phyloP scores from a whole-genome alignment of 495 filamentous ascomycete genomes.

The Penicillium arizonense region DNA sequence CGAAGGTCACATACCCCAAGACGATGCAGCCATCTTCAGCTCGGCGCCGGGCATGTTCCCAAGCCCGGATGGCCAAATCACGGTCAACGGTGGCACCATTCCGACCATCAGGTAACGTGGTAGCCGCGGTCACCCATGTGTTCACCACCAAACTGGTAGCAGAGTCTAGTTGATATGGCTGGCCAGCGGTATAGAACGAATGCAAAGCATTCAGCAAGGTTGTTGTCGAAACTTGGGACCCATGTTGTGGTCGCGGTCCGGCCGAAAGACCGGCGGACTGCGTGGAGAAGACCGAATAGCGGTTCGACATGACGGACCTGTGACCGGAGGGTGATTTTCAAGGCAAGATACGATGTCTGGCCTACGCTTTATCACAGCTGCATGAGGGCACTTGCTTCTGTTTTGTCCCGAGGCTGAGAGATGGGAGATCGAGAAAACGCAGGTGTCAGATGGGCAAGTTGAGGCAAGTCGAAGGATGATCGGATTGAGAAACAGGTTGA shows the following conservation, averaged over 20 bases:
- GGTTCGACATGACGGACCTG: constrained; percentile 62
- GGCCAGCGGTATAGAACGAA: constrained; percentile 77
- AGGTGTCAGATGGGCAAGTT: constrained; percentile 11
- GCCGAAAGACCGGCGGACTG: constrained; percentile 58
- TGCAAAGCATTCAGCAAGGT: constrained; percentile 90
- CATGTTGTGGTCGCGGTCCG: constrained; percentile 61
- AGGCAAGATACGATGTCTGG: constrained; percentile 7
- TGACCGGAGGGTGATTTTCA: neutral
- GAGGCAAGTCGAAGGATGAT: neutral
- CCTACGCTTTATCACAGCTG: constrained; percentile 4
- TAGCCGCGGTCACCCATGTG: constrained; percentile 82
- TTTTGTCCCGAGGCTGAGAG: constrained; percentile 3
- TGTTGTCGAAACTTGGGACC: constrained; percentile 84
- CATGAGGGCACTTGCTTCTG: constrained; percentile 9
- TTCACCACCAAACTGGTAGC: constrained; percentile 92
- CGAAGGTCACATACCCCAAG: constrained; percentile 60
- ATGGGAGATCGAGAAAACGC: neutral
- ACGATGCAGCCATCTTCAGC: constrained; percentile 96
- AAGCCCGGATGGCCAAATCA: constrained; percentile 76
- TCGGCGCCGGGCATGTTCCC: constrained; percentile 94
- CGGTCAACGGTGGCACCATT: constrained; percentile 76
- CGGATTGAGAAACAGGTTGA: constrained; percentile 12
- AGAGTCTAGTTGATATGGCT: constrained; percentile 83
- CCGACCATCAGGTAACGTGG: constrained; percentile 61
- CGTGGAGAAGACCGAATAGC: constrained; percentile 85